Evolutionary conservation across 2,329 filamentous ascomycete species (phyloP), one percentile per base, ranked within the genome.

Genomic region (Alternaria ethzedia): DNA sequence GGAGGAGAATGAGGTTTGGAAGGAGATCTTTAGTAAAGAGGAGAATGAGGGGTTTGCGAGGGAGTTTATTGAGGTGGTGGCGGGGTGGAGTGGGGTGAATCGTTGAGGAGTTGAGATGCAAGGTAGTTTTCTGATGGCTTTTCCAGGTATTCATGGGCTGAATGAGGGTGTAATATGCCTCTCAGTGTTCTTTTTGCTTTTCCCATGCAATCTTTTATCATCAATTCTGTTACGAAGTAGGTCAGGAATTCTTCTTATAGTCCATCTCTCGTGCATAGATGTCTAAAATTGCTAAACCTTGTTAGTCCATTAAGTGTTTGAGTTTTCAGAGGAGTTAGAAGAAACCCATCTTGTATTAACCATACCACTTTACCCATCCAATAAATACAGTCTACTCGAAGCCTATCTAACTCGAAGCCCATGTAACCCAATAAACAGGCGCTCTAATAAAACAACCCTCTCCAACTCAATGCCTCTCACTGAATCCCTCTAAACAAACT

Each of bases 391-490:
- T n/a, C 4, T n/a, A 41, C 8, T 8, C 32, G 3, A n/a, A 10
- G 4, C 4, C 32, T n/a, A n/a, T n/a, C n/a, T n/a, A n/a, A n/a
- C n/a, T n/a, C n/a, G n/a, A n/a, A n/a, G n/a, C n/a, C n/a, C 8
- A 17, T 41, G 15, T 41, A 10, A 41, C 8, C 15, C 32, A n/a
- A 1, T 41, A 3, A 41, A n/a, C 4, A 41, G 10, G 32, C 5
- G 15, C 15, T 4, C 2, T n/a, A n/a, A 32, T 36, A 1, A 4
- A n/a, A 36, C n/a, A n/a, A n/a, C n/a, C n/a, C n/a, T n/a, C n/a
- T n/a, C n/a, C n/a, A n/a, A n/a, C n/a, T 36, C 3, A 1, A 36
- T 8, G 3, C 4, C 13, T 32, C 13, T 2, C 1, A 15, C 3
- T 9, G 13, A 36, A 36, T 3, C 5, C 2, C 28, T 30, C 28